Evolutionary conservation across 2,329 filamentous ascomycete genomes (phyloP).

Genomic region (Sporothrix pallida): DNA sequence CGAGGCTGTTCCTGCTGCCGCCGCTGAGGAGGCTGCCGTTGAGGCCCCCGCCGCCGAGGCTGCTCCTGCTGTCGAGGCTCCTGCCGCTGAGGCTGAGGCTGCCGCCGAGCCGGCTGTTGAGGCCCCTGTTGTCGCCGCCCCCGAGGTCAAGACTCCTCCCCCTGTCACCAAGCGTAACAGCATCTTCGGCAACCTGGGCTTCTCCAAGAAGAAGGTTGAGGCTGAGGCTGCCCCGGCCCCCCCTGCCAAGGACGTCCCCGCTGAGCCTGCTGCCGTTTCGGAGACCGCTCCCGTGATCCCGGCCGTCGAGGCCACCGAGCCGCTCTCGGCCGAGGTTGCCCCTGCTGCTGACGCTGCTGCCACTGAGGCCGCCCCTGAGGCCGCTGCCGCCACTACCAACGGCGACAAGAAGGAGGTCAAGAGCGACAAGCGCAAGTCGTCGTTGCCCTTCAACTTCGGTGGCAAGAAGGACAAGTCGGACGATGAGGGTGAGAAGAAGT

Average conservation of each 20-base stretch:
- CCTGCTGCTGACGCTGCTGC: slow-evolving; percentile 50
- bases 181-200: slow-evolving; percentile 61
- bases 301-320: slow-evolving; percentile 62
- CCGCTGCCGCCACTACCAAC: slow-evolving; percentile 51
- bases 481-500: slow-evolving; percentile 67
- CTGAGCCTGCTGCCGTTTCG: slow-evolving; percentile 51
- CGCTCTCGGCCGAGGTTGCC: slow-evolving; percentile 61
- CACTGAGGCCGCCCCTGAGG: slow-evolving; percentile 46
- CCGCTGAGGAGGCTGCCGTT: slow-evolving; percentile 43
- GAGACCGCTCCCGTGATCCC: slow-evolving; percentile 65
- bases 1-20: slow-evolving; percentile 44
- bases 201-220: slow-evolving; percentile 65
- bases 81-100: slow-evolving; percentile 42
- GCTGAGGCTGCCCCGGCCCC: slow-evolving; percentile 52
- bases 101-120: slow-evolving; percentile 44
- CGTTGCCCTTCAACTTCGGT: slow-evolving; percentile 70
- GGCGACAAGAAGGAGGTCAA: slow-evolving; percentile 70
- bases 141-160: slow-evolving; percentile 47
- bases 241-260: slow-evolving; percentile 52
- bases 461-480: slow-evolving; percentile 79
- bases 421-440: slow-evolving; percentile 80
- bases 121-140: slow-evolving; percentile 46
- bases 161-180: slow-evolving; percentile 54
- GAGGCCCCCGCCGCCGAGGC: slow-evolving; percentile 41
- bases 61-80: slow-evolving; percentile 43